Conservation (phyloP, 345 rosid genomes). For the Boechera retrofracta region DNA sequence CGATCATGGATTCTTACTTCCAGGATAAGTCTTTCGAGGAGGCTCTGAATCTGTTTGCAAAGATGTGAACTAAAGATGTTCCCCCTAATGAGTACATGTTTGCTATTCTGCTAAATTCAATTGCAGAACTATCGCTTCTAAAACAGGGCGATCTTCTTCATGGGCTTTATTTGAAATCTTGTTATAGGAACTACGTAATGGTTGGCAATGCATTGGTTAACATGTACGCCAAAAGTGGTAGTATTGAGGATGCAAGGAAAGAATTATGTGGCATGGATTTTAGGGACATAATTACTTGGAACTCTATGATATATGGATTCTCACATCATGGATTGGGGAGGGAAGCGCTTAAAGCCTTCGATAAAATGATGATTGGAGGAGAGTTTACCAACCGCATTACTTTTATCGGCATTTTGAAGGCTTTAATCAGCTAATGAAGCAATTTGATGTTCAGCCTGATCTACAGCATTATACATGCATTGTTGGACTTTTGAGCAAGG, state of each 20-base stretch:
- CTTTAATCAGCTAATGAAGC: slow-evolving; percentile 64
- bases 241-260: slow-evolving; percentile 56
- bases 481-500: slow-evolving; percentile 73
- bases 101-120: slow-evolving; percentile 61
- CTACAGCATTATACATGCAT: slow-evolving; percentile 84
- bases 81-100: slow-evolving; percentile 76
- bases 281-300: slow-evolving; percentile 67
- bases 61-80: slow-evolving; percentile 51
- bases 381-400: slow-evolving; percentile 71
- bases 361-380: slow-evolving; percentile 57
- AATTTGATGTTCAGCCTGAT: slow-evolving; percentile 59
- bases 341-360: slow-evolving; percentile 62
- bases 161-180: slow-evolving; percentile 55
- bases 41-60: slow-evolving; percentile 58
- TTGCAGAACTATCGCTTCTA: slow-evolving; percentile 63
- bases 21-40: slow-evolving; percentile 77
- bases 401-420: slow-evolving; percentile 77
- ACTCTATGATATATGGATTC: slow-evolving; percentile 74
- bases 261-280: slow-evolving; percentile 51
- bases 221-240: slow-evolving; percentile 76
- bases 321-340: slow-evolving; percentile 80
- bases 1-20: slow-evolving; percentile 66
- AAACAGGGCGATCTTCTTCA: slow-evolving; percentile 65
- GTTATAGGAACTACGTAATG: slow-evolving; percentile 57
- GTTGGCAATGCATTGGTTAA: slow-evolving; percentile 73